phyloP scores from a whole-genome alignment of 345 rosid genomes.

The Stellera chamaejasme region DNA sequence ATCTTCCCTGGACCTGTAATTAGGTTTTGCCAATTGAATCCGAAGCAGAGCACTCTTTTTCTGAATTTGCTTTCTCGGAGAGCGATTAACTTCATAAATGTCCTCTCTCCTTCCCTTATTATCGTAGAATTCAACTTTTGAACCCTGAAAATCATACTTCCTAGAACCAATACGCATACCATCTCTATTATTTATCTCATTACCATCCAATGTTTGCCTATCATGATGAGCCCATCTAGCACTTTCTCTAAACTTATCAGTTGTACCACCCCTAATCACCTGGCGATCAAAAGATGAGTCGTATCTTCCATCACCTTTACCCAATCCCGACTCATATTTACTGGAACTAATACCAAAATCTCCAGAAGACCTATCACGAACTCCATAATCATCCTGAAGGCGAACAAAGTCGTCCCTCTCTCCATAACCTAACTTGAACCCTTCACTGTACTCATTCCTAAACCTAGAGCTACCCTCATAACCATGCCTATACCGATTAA shows the following conservation, averaged over 20 bases:
- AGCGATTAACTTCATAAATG: conserved; percentile 33
- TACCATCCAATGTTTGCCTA: conserved; percentile 21
- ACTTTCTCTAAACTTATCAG: conserved; percentile 25
- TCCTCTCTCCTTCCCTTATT: conserved; percentile 44
- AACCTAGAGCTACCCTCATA: conserved; percentile 39
- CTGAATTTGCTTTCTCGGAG: conserved; percentile 51
- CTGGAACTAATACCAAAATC: conserved; percentile 22
- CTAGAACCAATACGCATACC: conserved; percentile 20
- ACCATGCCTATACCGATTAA: conserved; percentile 32
- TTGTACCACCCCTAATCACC: conserved; percentile 20
- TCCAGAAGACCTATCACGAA: conserved; percentile 37
- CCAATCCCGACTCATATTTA: conserved; percentile 24
- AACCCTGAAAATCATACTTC: conserved; percentile 31
- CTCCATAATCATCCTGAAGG: conserved; percentile 21
- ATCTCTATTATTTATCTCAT: conserved; percentile 17
- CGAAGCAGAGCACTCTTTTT: conserved; percentile 88
- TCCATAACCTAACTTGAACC: conserved; percentile 22
- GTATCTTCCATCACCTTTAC: conserved; percentile 20
- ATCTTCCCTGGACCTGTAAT: conserved; percentile 42
- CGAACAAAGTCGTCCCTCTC: conserved; percentile 27
- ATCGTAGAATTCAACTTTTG: conserved; percentile 30
- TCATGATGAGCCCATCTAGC: conserved; percentile 26
- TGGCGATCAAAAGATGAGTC: conserved; percentile 18
- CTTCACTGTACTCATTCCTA: conserved; percentile 29
- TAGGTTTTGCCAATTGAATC: conserved; percentile 49